Evolutionary conservation across 2,329 filamentous ascomycete species (phyloP).

Genomic region (Cladosporium sp.): DNA sequence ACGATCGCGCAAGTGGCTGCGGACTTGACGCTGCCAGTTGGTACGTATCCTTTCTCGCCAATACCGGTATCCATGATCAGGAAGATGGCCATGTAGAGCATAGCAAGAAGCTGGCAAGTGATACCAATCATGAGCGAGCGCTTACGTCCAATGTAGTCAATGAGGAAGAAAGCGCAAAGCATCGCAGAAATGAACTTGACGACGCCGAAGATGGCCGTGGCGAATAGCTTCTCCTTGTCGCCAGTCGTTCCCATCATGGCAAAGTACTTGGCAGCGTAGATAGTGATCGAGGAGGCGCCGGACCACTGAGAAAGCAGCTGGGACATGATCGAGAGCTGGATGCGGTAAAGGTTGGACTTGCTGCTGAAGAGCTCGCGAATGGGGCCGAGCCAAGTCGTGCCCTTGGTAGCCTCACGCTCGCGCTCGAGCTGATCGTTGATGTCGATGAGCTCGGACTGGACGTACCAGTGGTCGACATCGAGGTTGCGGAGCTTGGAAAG

Average conservation of each 20-base stretch:
- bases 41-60: conserved; percentile 48
- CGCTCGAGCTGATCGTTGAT: conserved; percentile 69
- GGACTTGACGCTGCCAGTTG: conserved; percentile 54
- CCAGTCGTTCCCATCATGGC: conserved; percentile 70
- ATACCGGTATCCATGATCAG: conserved; percentile 62
- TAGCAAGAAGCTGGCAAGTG: conserved; percentile 51
- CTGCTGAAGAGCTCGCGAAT: conserved; percentile 69
- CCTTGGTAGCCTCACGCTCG: conserved; percentile 71
- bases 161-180: conserved; percentile 73
- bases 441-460: conserved; percentile 57
- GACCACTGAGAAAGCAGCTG: conserved; percentile 76
- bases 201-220: conserved; percentile 75
- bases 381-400: conserved; percentile 64
- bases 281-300: conserved; percentile 69
- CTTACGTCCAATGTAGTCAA: conserved; percentile 78
- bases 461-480: conserved; percentile 35
- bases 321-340: conserved; percentile 68
- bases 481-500: conserved; percentile 36
- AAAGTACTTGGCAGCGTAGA: conserved; percentile 76
- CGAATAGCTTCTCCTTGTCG: conserved; percentile 67
- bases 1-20: conserved; percentile 66
- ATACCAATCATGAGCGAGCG: conserved; percentile 54
- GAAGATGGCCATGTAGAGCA: conserved; percentile 59
- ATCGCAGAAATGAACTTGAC: conserved; percentile 70
- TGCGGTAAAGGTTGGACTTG: conserved; percentile 70